Conservation (phyloP, 2,329 filamentous ascomycete species). For the Sphaerulina vaccinii region DNA sequence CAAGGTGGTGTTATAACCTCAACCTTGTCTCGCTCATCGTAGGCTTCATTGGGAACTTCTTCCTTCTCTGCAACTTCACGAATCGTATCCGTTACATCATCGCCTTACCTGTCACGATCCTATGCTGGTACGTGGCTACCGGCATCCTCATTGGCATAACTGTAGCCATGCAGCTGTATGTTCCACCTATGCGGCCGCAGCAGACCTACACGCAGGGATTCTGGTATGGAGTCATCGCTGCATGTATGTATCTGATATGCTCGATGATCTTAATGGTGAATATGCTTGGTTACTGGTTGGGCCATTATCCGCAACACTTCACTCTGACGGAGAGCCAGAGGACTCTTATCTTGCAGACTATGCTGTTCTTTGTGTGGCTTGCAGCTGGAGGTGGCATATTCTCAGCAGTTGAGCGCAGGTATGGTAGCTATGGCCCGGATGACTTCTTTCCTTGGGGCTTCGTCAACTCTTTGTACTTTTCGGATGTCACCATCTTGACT, state of each 20-base stretch:
- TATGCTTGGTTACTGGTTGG: slow-evolving; percentile 71
- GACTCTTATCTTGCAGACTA: slow-evolving; percentile 87
- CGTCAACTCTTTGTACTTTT: slow-evolving; percentile 67
- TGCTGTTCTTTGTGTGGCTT: slow-evolving; percentile 78
- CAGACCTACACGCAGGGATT: slow-evolving; percentile 74
- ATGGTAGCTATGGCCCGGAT: slow-evolving; percentile 29
- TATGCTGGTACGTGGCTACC: slow-evolving; percentile 69
- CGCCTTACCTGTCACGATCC: slow-evolving; percentile 78
- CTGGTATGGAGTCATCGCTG: slow-evolving; percentile 80
- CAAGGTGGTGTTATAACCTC: slow-evolving; percentile 68
- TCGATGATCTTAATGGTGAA: slow-evolving; percentile 76
- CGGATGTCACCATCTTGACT: slow-evolving; percentile 65
- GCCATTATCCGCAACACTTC: slow-evolving; percentile 78
- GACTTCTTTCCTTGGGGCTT: slow-evolving; percentile 59
- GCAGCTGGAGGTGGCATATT: slow-evolving; percentile 76
- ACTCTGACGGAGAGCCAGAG: slow-evolving; percentile 75
- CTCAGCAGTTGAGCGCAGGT: slow-evolving; percentile 58
- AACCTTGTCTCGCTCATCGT: slow-evolving; percentile 76
- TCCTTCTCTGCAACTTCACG: slow-evolving; percentile 85
- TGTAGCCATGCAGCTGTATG: slow-evolving; percentile 63
- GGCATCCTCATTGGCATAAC: slow-evolving; percentile 66
- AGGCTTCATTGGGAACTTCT: slow-evolving; percentile 75
- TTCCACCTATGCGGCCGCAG: slow-evolving; percentile 48
- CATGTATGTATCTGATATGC: slow-evolving; percentile 74
- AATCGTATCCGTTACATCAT: slow-evolving; percentile 74